Percentiles rank a stretch among this genome's conserved stretches.
Conservation (phyloP, 108 stramenopile species). For the Conticribra guillardii region DNA sequence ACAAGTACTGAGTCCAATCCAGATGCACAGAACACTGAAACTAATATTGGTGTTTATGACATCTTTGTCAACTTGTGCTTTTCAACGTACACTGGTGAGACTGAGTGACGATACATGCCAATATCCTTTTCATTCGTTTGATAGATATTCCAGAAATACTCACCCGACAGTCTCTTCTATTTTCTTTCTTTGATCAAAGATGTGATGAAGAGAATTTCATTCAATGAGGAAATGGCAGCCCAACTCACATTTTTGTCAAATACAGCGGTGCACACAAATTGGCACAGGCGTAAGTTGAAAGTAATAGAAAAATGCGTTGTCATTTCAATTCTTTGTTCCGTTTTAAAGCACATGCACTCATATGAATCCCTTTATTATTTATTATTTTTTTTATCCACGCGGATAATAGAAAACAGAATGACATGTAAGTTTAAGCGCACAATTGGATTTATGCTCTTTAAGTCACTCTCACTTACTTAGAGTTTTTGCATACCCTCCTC, state of each 20-base stretch:
- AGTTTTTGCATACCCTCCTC: background rate
- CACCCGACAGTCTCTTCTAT: no score
- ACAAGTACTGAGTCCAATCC: constrained; percentile 5
- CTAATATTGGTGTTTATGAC: constrained; percentile 47
- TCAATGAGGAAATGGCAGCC: constrained; percentile 41
- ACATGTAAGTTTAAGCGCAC: no score
- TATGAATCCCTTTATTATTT: background rate
- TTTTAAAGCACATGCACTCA: no score
- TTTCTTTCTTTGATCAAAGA: no score
- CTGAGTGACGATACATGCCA: background rate
- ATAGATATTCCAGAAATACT: no score
- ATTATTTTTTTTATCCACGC: background rate
- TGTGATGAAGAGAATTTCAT: constrained; percentile 41
- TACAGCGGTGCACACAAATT: constrained; percentile 1
- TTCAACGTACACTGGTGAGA: constrained; percentile 32
- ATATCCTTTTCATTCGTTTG: background rate
- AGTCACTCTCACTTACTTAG: no score
- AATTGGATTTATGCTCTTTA: no score
- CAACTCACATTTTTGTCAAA: constrained; percentile 34
- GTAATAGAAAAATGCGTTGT: no score
- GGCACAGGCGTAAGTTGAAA: no score
- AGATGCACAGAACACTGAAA: constrained; percentile 31
- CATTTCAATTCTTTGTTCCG: no score
- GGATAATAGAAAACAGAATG: no score
- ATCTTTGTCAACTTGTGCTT: constrained; percentile 47